Evolutionary conservation across 2,329 filamentous ascomycete species (phyloP).

Genomic region (Botrytis medusae): DNA sequence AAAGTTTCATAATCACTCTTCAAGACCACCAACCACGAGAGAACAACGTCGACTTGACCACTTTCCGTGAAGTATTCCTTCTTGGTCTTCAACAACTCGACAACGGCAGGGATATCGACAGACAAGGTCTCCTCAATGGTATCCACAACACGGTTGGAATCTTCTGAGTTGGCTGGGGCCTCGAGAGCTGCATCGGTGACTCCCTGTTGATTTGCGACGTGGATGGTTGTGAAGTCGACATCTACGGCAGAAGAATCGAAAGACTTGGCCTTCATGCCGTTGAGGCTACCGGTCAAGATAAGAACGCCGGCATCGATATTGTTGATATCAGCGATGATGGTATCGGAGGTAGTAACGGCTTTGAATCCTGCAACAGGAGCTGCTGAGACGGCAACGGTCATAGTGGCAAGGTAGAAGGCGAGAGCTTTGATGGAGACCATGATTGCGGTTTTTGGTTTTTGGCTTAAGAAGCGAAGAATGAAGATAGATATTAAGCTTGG

Average conservation of each 20-base stretch:
- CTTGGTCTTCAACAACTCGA: neutral
- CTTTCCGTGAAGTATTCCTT: neutral
- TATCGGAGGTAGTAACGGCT: neutral
- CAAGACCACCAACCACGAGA: neutral
- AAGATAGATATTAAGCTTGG: neutral
- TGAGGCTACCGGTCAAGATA: neutral
- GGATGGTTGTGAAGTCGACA: neutral
- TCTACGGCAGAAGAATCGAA: neutral
- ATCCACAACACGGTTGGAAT: neutral
- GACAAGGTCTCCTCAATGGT: neutral
- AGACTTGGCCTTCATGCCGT: no score
- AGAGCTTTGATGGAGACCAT: constrained; percentile 10
- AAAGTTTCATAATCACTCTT: neutral
- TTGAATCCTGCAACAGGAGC: neutral
- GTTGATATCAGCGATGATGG: neutral
- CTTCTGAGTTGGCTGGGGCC: no score
- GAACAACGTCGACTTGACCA: neutral
- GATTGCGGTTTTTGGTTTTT: neutral
- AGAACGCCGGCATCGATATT: neutral
- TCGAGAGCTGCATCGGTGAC: neutral
- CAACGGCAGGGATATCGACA: neutral
- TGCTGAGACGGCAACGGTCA: neutral
- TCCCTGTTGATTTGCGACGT: neutral
- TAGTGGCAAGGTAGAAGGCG: neutral
- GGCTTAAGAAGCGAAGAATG: neutral